Percentiles rank a stretch among this genome's conserved stretches.
Evolutionary conservation across 2,329 filamentous ascomycete genomes (phyloP).

Genomic region (Orbilia ellipsospora): DNA sequence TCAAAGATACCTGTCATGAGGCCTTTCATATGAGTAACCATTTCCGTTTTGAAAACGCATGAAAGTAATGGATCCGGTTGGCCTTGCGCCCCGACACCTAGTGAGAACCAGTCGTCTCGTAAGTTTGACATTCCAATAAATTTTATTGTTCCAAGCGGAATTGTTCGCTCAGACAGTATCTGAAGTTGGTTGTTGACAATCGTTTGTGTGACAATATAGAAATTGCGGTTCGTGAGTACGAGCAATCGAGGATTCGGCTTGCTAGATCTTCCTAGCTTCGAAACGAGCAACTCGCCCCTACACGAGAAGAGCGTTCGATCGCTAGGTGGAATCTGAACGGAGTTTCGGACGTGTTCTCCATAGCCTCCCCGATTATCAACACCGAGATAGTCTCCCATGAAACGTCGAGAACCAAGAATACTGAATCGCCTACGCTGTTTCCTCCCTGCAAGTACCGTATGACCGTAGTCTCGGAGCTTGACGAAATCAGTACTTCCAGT

Average conservation of each 20-base stretch:
- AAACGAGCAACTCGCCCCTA: slow-evolving; percentile 86
- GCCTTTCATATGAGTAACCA: slow-evolving; percentile 88
- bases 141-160: slow-evolving; percentile 88
- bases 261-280: slow-evolving; percentile 95
- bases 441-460: slow-evolving; percentile 80
- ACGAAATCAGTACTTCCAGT: slow-evolving; percentile 89
- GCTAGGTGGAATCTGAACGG: slow-evolving; percentile 80
- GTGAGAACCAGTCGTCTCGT: slow-evolving; percentile 96
- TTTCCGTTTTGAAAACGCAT: slow-evolving; percentile 95
- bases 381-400: slow-evolving; percentile 81
- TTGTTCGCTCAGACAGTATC: slow-evolving; percentile 81
- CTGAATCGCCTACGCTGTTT: slow-evolving; percentile 84
- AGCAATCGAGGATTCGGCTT: slow-evolving; percentile 88
- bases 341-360: slow-evolving; percentile 87
- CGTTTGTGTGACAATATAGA: slow-evolving; percentile 88
- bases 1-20: slow-evolving; percentile 82
- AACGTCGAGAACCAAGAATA: slow-evolving; percentile 81
- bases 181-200: slow-evolving; percentile 83
- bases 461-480: slow-evolving; percentile 86
- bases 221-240: slow-evolving; percentile 83
- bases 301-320: slow-evolving; percentile 90
- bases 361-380: slow-evolving; percentile 83
- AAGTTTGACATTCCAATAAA: slow-evolving; percentile 82
- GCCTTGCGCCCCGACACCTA: slow-evolving; percentile 88
- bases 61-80: slow-evolving; percentile 93